Evolutionary conservation across 2,329 filamentous ascomycete species (phyloP), one percentile per base, ranked within the genome.

Genomic region (Neofusicoccum umdonicola): DNA sequence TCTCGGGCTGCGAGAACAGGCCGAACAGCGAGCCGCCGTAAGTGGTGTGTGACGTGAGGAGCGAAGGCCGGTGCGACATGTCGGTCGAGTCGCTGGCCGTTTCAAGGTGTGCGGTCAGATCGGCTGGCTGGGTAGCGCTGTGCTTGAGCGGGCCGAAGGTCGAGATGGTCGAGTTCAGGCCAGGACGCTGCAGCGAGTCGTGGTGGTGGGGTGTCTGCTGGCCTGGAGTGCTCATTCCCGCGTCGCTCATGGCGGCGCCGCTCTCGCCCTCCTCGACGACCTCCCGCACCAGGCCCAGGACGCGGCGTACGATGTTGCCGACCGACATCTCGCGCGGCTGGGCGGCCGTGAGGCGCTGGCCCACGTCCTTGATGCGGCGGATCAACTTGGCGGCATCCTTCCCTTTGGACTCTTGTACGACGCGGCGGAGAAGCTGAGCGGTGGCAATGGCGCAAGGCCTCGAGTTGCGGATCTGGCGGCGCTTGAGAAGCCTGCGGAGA

Each of bases 251-350:
- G 70, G 78, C 77, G 57, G 88, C 81, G 45, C 84, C 85, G 56
- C 80, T 88, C 66, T 91, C 91, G 65, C 89, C 90, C 71, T 96
- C 92, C 70, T 91, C 89, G 44, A 91, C 90, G 73, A 98, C 93
- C 73, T 97, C 93, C 60, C 95, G 88, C 68, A 99, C 95, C 68
- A 99, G 84, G 48, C 93, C 91, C 42, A 99, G 82, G 2, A 98
- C 91, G 67, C 95, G 88, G 66, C 93, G 88, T 52, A 97, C 92
- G 70, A 99, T 93, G 73, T 99, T 99, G 61, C 93, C 94, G 50
- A 97, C 92, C 4, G 93, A 92, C 70, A 97, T 89, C 80, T 98
- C 95, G 66, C 90, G 87, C 15, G 94, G 94, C 72, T 96, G 92
- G 7, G 95, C 93, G 63, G 90, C 87, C 41, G 90, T 88, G 48